Percentiles rank a stretch among this genome's conserved stretches.
Conservation (phyloP, 1,284 basidiomycete genomes). For the Ceratobasidium sp. region DNA sequence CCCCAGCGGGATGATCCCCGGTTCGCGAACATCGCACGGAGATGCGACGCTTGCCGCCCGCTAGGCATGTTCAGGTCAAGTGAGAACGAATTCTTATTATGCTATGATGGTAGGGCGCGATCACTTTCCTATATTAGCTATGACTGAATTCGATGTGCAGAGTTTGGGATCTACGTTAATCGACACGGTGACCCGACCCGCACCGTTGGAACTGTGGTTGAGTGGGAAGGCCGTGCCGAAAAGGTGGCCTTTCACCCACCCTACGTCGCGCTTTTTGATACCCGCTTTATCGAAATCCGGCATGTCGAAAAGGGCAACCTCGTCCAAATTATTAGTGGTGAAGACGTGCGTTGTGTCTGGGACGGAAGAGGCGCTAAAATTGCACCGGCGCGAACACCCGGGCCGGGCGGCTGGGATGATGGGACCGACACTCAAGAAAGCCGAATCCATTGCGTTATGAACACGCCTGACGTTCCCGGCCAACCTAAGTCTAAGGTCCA, state of each 20-base stretch:
- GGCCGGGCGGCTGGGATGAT: constrained; percentile 53
- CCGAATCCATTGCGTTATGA: constrained; percentile 78
- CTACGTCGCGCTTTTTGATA: constrained; percentile 89
- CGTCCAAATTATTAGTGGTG: constrained; percentile 85
- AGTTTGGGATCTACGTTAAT: constrained; percentile 90
- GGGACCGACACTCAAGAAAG: constrained; percentile 68
- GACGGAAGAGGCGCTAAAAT: constrained; percentile 68
- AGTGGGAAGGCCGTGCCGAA: constrained; percentile 94
- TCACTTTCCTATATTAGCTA: not conserved
- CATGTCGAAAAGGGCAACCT: constrained; percentile 85
- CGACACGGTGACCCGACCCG: constrained; percentile 87
- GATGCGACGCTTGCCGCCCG: constrained; percentile 82
- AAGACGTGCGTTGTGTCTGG: constrained; percentile 87
- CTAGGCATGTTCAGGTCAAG: constrained; percentile 91
- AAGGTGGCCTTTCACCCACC: constrained; percentile 88
- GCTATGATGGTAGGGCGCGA: constrained; percentile 79
- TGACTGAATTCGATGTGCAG: constrained; percentile 53
- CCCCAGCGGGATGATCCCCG: constrained; percentile 79
- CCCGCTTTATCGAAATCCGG: constrained; percentile 91
- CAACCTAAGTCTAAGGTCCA: constrained; percentile 53
- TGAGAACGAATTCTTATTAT: constrained; percentile 90
- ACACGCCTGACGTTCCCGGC: constrained; percentile 51
- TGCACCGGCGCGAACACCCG: constrained; percentile 51
- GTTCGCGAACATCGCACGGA: constrained; percentile 73
- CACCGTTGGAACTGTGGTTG: constrained; percentile 70